A percentile compares a stretch with the other conserved stretches of the same genome.
These are phyloP conservation scores for Kazachstania africana DNA, from an alignment of 805 yeast species.

Conservation along the genomic window DNA sequence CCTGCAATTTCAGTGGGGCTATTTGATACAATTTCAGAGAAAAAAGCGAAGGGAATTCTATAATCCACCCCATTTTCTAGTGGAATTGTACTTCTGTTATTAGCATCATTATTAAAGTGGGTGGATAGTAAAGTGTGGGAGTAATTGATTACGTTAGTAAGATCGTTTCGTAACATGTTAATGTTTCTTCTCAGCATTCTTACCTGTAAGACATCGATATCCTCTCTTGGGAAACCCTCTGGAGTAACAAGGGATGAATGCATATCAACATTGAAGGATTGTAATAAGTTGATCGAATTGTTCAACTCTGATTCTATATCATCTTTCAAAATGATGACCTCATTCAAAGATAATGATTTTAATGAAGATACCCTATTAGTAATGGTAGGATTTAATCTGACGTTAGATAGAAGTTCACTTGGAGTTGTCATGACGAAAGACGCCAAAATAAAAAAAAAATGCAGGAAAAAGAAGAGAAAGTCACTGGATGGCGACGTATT, in stretches of 20 bases:
- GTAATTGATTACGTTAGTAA: constrained; percentile 34
- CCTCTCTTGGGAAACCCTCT: constrained; percentile 82
- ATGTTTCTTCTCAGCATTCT: constrained; percentile 53
- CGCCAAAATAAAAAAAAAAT: too few relatives aligned
- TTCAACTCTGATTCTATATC: constrained; percentile 32
- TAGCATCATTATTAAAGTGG: constrained; percentile 26
- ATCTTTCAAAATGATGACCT: constrained; percentile 25
- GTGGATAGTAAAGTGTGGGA: constrained; percentile 37
- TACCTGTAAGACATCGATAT: constrained; percentile 66
- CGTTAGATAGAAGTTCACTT: constrained; percentile 4
- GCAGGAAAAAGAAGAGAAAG: too few relatives aligned
- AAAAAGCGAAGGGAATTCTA: constrained; percentile 43
- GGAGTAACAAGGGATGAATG: constrained; percentile 46
- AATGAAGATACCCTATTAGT: constrained; percentile 1
- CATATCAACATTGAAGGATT: constrained; percentile 44
- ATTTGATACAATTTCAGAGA: constrained; percentile 35
- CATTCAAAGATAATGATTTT: constrained; percentile 1
- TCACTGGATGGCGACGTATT: too few relatives aligned
- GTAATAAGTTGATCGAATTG: constrained; percentile 33
- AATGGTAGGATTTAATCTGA: constrained; percentile 6
- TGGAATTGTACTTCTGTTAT: not conserved
- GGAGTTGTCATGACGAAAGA: too few relatives aligned
- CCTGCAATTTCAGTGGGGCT: constrained; percentile 56
- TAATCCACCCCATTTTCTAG: constrained; percentile 1
- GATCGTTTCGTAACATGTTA: constrained; percentile 61